Conservation (phyloP, 176 grass and related monocot genomes). For the Avena atlantica region DNA sequence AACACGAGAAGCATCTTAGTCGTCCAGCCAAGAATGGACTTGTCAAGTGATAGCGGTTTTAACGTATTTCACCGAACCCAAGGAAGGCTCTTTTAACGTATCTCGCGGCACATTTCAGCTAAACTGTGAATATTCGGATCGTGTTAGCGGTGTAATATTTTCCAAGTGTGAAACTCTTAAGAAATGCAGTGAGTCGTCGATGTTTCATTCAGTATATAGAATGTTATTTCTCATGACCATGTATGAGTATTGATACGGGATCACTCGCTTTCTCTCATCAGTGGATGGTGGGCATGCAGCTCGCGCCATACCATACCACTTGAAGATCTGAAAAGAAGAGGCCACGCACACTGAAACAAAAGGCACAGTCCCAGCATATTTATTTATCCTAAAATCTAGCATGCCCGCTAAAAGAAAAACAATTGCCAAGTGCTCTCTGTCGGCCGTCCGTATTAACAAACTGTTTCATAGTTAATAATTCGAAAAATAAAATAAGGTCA, state of each 20-base stretch:
- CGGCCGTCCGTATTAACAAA: not conserved
- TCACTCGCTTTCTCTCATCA: slow-evolving; percentile 1
- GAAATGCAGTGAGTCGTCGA: not conserved
- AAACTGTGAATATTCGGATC: not conserved
- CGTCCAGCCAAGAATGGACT: not conserved
- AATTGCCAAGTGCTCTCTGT: not conserved
- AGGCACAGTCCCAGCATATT: not conserved
- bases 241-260: not conserved
- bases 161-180: not conserved
- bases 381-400: not conserved
- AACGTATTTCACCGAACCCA: not conserved
- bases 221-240: not conserved
- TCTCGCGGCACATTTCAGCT: not conserved
- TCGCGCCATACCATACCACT: not conserved
- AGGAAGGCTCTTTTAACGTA: not conserved
- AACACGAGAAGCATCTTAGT: not conserved
- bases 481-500: not conserved
- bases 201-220: not conserved
- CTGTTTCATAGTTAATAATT: not conserved
- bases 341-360: not conserved
- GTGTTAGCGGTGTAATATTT: too few relatives aligned
- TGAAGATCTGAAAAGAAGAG: slow-evolving; percentile 5
- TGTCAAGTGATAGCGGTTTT: not conserved
- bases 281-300: not conserved
- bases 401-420: not conserved